Evolutionary conservation across 139 green algal genomes (phyloP).

Genomic region (Closterium sp.): DNA sequence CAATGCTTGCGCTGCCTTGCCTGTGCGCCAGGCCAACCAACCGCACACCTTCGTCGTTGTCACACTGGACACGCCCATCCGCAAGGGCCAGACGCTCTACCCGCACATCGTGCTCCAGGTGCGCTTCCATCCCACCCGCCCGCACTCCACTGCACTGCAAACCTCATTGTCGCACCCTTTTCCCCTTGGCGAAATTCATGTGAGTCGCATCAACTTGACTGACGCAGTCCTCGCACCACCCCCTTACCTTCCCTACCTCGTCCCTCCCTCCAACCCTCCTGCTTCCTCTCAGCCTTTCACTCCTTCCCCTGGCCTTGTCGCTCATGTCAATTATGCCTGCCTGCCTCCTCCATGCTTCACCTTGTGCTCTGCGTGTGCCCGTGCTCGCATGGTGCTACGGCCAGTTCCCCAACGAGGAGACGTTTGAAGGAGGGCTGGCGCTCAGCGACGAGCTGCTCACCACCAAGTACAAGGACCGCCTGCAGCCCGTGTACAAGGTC

Average conservation of each 20-base stretch:
- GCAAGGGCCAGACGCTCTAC: conserved; percentile 96
- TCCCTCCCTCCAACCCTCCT: too few species aligned
- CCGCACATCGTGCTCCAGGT: conserved; percentile 75
- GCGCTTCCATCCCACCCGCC: too few species aligned
- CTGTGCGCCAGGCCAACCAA: conserved; percentile 63
- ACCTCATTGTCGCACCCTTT: too few species aligned
- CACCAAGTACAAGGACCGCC: conserved; percentile 44
- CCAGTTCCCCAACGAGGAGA: conserved; percentile 79
- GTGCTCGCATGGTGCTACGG: background rate
- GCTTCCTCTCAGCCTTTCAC: too few species aligned
- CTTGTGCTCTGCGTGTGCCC: background rate
- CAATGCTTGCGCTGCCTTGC: background rate
- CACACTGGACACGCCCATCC: conserved; percentile 88
- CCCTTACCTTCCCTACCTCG: too few species aligned
- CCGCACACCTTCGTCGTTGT: conserved; percentile 88
- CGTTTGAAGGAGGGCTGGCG: conserved; percentile 73
- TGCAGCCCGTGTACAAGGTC: conserved; percentile 46
- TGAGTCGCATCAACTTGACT: too few species aligned
- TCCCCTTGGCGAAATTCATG: too few species aligned
- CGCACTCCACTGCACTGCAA: too few species aligned
- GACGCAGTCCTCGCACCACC: too few species aligned
- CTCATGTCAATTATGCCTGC: too few species aligned
- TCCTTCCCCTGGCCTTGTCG: too few species aligned
- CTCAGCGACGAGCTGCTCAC: conserved; percentile 56
- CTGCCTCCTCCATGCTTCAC: too few species aligned